Evolutionary conservation across 1,284 basidiomycete species (phyloP).

Genomic region (Cutaneotrichosporon arboriforme): DNA sequence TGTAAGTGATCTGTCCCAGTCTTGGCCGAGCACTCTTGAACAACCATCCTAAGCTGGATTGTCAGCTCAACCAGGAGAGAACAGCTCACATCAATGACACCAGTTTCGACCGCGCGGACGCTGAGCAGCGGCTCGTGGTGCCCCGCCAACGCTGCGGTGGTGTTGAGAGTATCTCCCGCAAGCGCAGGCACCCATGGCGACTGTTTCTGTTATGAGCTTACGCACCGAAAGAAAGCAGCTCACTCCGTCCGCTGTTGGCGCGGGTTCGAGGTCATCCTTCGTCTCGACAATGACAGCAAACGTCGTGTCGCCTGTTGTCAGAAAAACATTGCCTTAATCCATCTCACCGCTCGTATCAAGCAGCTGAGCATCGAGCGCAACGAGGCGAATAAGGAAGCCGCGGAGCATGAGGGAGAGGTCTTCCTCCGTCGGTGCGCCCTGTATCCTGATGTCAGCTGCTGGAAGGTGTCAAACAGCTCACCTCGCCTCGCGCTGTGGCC

Average conservation of each 20-base stretch:
- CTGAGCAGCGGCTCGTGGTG: constrained; percentile 52
- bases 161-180: constrained; percentile 24
- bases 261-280: constrained; percentile 61
- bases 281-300: constrained; percentile 80
- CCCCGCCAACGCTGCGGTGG: constrained; percentile 15
- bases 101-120: constrained; percentile 72
- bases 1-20: constrained; percentile 22
- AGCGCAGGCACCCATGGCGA: constrained; percentile 50
- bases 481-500: constrained; percentile 53
- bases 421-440: constrained; percentile 24
- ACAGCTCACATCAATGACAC: constrained; percentile 67
- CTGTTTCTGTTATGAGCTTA: constrained; percentile 4
- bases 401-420: constrained; percentile 72
- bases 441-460: constrained; percentile 7
- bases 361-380: constrained; percentile 71
- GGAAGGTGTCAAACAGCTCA: constrained; percentile 12
- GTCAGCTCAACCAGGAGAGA: background rate
- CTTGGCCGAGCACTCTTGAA: constrained; percentile 43
- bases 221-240: constrained; percentile 45
- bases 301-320: constrained; percentile 62
- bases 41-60: constrained; percentile 39
- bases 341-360: constrained; percentile 56
- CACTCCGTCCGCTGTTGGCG: constrained; percentile 48
- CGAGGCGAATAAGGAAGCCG: constrained; percentile 76
- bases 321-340: too few relatives aligned